Evolutionary conservation across 352 stramenopile species (phyloP), one percentile per base, ranked within the genome.

Genomic region (Pythium diclinum): DNA sequence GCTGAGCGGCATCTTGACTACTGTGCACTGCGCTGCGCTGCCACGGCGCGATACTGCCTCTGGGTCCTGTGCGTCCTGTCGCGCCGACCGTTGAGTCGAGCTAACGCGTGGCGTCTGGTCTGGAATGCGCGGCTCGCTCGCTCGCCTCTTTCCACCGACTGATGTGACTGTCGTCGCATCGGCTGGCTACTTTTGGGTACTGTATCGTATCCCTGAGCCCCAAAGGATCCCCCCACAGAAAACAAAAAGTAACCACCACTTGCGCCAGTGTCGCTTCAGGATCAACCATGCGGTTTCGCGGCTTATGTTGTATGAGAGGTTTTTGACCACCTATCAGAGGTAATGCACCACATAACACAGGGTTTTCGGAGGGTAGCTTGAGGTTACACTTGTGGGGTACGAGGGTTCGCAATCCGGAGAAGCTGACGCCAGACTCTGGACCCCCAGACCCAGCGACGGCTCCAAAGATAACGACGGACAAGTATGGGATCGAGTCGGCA

Each of bases 1-100:
- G 14, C 60, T 36, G 19, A 72, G 28, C 51, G 56, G 47, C 57
- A 76, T 67, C 13, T 40, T 33, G 34, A 40, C 19, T 56, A 42
- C 53, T 56, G 21, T 30, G 34, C 30, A 36, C 52, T 38, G 4
- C 33, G 6, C 33, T 1, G n/a, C 33, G 10, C 7, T 38, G 33
- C 33, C 33, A 14, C 33, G 4, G 33, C 11, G 32, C 11, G 33
- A 1, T 13, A 14, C 33, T 13, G 33, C 11, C 33, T 38, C 33
- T 38, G 33, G 3, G 33, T 38, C 33, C 8, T 38, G 8, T 13
- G 33, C 33, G 33, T 38, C 33, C 33, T 38, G 33, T 38, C 33
- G 33, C 33, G 33, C 33, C 33, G 33, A 38, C 33, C 33, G 33
- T 38, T 38, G 33, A 38, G 33, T 38, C 33, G 33, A 38, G 33